Evolutionary conservation across 352 stramenopile species (phyloP).

Genomic region (Phytophthora cryptogea): DNA sequence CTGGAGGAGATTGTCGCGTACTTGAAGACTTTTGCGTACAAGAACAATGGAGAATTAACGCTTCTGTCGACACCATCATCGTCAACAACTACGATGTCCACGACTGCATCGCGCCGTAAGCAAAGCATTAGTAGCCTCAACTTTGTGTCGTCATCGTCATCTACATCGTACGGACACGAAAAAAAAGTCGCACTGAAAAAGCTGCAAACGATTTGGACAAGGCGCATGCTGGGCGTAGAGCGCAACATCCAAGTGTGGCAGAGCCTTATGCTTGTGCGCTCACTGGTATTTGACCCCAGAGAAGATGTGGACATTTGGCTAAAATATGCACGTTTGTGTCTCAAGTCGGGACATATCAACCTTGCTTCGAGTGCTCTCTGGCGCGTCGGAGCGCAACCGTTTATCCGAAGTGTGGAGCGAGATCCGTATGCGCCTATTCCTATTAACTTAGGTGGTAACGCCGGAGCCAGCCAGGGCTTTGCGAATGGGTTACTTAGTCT

Average conservation of each 20-base stretch:
- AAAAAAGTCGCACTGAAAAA: constrained; percentile 75
- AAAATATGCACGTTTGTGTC: constrained; percentile 92
- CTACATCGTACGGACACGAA: constrained; percentile 72
- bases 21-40: constrained; percentile 76
- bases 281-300: constrained; percentile 87
- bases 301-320: constrained; percentile 95
- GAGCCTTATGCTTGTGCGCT: constrained; percentile 95
- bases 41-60: constrained; percentile 81
- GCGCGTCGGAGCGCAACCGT: constrained; percentile 78
- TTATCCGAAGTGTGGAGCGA: constrained; percentile 78
- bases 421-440: constrained; percentile 68
- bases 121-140: constrained; percentile 84
- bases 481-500: constrained; percentile 59
- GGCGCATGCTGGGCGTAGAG: constrained; percentile 94
- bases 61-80: constrained; percentile 55
- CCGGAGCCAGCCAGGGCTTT: constrained; percentile 51
- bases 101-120: constrained; percentile 51
- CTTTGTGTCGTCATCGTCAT: constrained; percentile 76
- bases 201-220: constrained; percentile 83
- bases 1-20: constrained; percentile 92
- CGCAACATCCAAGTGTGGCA: constrained; percentile 94
- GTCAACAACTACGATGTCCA: constrained; percentile 27
- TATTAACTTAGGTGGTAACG: constrained; percentile 68
- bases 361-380: constrained; percentile 83
- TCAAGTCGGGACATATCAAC: constrained; percentile 90